Base-by-base conservation (phyloP, 768 basidiomycete species). In the Tubosaeta sp. region DNA sequence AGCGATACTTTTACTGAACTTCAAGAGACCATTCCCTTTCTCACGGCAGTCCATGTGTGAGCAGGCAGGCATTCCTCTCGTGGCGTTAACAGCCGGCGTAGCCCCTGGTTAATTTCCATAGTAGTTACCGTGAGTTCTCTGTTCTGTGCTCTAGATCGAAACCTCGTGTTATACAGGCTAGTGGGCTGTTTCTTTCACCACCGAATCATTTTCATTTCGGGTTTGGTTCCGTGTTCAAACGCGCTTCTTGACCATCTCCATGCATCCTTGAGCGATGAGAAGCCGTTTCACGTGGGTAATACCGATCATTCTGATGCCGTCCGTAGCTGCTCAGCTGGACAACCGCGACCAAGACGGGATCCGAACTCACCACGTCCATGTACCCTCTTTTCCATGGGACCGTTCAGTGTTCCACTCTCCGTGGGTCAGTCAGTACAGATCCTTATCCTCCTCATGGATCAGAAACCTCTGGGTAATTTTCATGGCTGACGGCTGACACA, bases 161-260 rank as follows among this genome's bases (percentile, higher is more conserved):
- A 22, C 53, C 60, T 65, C 55, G 58, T 51, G 52, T 46, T 29
- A 16, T 44, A 13, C 34, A 46, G 36, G 34, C 25, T 38, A 65
- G 62, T 60, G 60, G 10, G 30, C 43, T 3, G 52, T 64, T 55
- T 58, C 58, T 18, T 47, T 44, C 39, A 42, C 63, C 6, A 57
- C 62, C 27, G 60, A 63, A 38, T 57, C 58, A 19, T 63, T 58
- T 49, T 64, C 62, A 50, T 63, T 52, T 49, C 58, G 60, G 13
- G 58, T 65, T 35, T 64, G 58, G 63, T 51, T 10, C 14, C 29
- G 62, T 60, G 50, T 63, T 34, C 21, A n/a, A 29, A 42, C 30
- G 3, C 2, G 8, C 31, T 6, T 45, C 54, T 52, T 43, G 42
- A 14, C 6, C 32, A 39, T 13, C 14, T 29, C 14, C 13, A 30